Evolutionary conservation across 2,329 filamentous ascomycete species (phyloP), one percentile per base, ranked within the genome.

Genomic region (Scedosporium boydii): DNA sequence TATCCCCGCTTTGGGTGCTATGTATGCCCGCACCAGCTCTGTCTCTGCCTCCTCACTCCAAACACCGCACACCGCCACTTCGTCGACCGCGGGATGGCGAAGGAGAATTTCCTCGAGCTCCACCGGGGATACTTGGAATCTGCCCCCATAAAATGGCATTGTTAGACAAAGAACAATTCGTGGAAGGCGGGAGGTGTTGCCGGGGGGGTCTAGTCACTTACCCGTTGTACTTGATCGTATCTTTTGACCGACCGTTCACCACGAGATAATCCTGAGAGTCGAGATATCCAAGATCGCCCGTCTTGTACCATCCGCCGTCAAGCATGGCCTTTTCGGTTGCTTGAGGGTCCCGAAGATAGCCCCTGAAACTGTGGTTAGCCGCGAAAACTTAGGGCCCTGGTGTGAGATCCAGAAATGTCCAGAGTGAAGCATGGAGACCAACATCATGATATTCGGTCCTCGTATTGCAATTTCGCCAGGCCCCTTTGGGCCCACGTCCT

Each of bases 221-320:
- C 14, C 59, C 44, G 12, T 60, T 60, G 41, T 60, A 60, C 59
- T 60, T 60, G 38, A 44, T 26, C 44, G 23, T 48, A 12, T 21
- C 84, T 78, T 91, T 92, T 63, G 90, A 86, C 12, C 90, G 84
- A 69, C 95, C 91, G 0, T 91, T 91, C 67, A 96, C 90, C 75
- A 85, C 91, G 68, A 92, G 87, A 59, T 86, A 84, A 16, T 88
- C 80, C 48, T 81, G 75, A 66, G 21, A 18, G 27, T 92, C 86
- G 71, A 90, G 84, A 64, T 87, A 83, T 0, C 90, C 88, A 3
- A 93, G 83, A 69, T 96, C 91, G 0, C 90, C 91, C 0, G 90
- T 93, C 69, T 87, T 87, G 78, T 93, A 92, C 79, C 88, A 96
- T 3, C 75, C 77, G 23, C 29, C 12, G 57, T 18, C 6, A 59